phyloP scores from a whole-genome alignment of 108 stramenopile genomes.

The Conticribra guillardii region DNA sequence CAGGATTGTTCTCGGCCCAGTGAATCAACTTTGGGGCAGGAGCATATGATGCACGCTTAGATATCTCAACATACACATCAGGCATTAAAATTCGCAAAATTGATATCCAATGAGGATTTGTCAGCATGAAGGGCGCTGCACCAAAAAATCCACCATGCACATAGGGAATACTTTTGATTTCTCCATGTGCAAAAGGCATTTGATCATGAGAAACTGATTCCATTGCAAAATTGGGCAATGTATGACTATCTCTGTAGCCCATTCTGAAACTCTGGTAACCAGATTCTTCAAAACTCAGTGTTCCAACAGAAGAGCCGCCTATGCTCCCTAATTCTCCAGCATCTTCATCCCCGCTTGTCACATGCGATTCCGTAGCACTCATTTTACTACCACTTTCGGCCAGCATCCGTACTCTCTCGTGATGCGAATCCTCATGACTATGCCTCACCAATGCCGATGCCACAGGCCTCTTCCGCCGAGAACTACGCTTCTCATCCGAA shows the following conservation, averaged over 20 bases:
- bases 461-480: conserved; percentile 14
- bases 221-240: conserved; percentile 56
- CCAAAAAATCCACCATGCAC: conserved; percentile 91
- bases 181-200: conserved; percentile 61
- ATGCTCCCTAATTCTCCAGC: conserved; percentile 1
- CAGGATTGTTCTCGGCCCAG: conserved; percentile 93
- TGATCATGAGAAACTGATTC: conserved; percentile 73
- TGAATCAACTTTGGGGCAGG: conserved; percentile 78
- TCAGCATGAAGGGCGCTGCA: conserved; percentile 85
- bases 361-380: background rate
- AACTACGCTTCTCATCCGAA: conserved; percentile 7
- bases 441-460: conserved; percentile 38
- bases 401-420: conserved; percentile 49
- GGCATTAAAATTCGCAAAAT: conserved; percentile 82
- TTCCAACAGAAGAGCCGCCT: conserved; percentile 25
- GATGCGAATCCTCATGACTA: conserved; percentile 41
- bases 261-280: conserved; percentile 16
- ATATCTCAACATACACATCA: conserved; percentile 87
- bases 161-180: conserved; percentile 75
- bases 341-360: conserved; percentile 15
- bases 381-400: conserved; percentile 17
- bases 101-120: conserved; percentile 78
- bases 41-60: conserved; percentile 63
- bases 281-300: background rate
- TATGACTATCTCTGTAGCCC: conserved; percentile 30